Conservation (phyloP, 106 monocot species). For the Alisma plantagoaquatica region DNA sequence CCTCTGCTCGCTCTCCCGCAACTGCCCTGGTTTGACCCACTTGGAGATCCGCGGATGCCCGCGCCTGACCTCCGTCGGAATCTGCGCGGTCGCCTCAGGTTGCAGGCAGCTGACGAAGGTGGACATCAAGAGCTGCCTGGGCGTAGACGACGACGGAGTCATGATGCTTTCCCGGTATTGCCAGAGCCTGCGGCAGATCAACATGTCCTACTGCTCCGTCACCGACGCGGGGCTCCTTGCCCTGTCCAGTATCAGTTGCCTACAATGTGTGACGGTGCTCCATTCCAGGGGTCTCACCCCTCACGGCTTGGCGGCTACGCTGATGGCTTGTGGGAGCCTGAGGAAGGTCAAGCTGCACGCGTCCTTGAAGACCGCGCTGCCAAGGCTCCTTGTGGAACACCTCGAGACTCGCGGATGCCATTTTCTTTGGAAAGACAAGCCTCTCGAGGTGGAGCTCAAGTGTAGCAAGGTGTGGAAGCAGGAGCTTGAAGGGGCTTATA, state of each 20-base stretch:
- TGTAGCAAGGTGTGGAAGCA: constrained; percentile 38
- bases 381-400: constrained; percentile 30
- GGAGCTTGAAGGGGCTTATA: constrained; percentile 11
- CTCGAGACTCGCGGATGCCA: constrained; percentile 54
- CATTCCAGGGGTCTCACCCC: constrained; percentile 46
- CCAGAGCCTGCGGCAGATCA: constrained; percentile 60
- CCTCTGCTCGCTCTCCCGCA: constrained; percentile 41
- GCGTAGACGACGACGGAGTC: constrained; percentile 54
- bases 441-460: constrained; percentile 47
- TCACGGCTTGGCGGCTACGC: constrained; percentile 38
- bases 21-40: constrained; percentile 44
- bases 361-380: constrained; percentile 49
- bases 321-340: constrained; percentile 49
- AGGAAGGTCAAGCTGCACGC: constrained; percentile 58
- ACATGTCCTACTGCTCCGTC: constrained; percentile 68
- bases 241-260: constrained; percentile 47
- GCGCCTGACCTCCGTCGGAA: constrained; percentile 39
- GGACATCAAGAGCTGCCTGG: constrained; percentile 66
- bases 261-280: constrained; percentile 53
- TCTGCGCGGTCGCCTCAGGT: constrained; percentile 40
- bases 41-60: constrained; percentile 73
- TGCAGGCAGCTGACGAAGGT: constrained; percentile 50
- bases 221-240: constrained; percentile 67
- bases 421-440: constrained; percentile 71
- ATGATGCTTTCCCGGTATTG: constrained; percentile 48